Percentiles rank a stretch among this genome's conserved stretches.
phyloP scores from a whole-genome alignment of 768 basidiomycete genomes.

The Tephrocybe sp. region DNA sequence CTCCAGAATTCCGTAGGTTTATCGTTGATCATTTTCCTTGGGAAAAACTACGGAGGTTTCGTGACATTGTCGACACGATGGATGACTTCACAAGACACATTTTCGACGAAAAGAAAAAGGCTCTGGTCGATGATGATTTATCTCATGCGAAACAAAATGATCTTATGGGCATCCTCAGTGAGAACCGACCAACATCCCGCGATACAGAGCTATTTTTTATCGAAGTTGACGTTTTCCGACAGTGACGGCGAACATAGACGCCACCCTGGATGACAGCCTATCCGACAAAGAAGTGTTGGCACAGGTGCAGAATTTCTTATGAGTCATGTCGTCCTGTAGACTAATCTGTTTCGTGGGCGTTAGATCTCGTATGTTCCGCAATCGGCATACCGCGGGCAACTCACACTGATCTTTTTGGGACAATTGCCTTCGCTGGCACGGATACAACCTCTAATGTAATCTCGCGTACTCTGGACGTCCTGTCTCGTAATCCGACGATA shows the following conservation, averaged over 20 bases:
- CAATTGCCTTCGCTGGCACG: constrained; percentile 33
- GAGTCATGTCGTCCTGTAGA: neutral
- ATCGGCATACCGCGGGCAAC: too few species aligned
- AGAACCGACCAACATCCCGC: neutral
- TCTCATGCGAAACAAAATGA: constrained; percentile 29
- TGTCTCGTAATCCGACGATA: constrained; percentile 27
- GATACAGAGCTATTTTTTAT: neutral
- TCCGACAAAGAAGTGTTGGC: constrained; percentile 32
- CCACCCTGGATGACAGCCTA: constrained; percentile 28
- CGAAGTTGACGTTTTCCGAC: neutral
- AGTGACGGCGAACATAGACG: constrained; percentile 35
- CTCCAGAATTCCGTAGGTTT: constrained; percentile 30
- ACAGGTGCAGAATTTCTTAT: constrained; percentile 22
- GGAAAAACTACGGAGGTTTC: constrained; percentile 23
- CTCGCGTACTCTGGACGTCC: constrained; percentile 31
- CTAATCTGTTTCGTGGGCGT: neutral
- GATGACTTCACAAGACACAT: constrained; percentile 29
- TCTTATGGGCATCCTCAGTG: constrained; percentile 29
- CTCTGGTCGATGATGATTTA: constrained; percentile 22
- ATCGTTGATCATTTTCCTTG: constrained; percentile 25
- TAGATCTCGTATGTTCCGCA: constrained; percentile 18
- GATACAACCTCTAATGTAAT: constrained; percentile 45
- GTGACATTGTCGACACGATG: constrained; percentile 33
- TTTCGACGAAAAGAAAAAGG: constrained; percentile 32
- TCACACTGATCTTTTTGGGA: constrained; percentile 14